A percentile compares a stretch with the other conserved stretches of the same genome.
These are phyloP conservation scores for Fulvia fulva DNA, from an alignment of 2,329 filamentous ascomycete genomes.

Conservation along the genomic window DNA sequence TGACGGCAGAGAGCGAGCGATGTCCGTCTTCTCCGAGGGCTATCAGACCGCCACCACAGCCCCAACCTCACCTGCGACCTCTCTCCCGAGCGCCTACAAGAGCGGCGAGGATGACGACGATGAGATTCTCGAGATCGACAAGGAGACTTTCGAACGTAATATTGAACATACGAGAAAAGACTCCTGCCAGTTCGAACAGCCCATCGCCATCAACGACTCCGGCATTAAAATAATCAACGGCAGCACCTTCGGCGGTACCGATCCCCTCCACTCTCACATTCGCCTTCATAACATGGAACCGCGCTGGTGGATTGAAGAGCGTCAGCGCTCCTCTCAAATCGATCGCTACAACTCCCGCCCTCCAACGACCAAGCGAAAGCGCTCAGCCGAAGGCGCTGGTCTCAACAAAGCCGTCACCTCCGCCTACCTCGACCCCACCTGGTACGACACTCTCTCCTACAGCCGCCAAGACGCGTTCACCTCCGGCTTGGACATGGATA, in stretches of 20 bases:
- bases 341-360: background rate
- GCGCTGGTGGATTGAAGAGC: background rate
- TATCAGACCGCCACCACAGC: background rate
- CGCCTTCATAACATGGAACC: background rate
- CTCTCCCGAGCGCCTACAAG: background rate
- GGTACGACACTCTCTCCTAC: constrained; percentile 4
- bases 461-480: constrained; percentile 1
- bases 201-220: background rate
- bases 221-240: background rate
- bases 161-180: background rate
- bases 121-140: background rate
- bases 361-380: background rate
- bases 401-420: background rate
- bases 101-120: background rate
- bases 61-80: background rate
- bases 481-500: background rate
- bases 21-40: constrained; percentile 1
- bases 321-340: background rate
- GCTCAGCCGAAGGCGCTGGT: too few relatives aligned
- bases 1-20: background rate
- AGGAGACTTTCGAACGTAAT: constrained; percentile 3
- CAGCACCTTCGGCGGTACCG: background rate
- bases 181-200: background rate
- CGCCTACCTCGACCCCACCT: background rate
- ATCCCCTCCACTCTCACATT: background rate